These are phyloP conservation scores for Diaporthe citriasiana DNA, from an alignment of 2,329 filamentous ascomycete genomes.

Conservation along the genomic window DNA sequence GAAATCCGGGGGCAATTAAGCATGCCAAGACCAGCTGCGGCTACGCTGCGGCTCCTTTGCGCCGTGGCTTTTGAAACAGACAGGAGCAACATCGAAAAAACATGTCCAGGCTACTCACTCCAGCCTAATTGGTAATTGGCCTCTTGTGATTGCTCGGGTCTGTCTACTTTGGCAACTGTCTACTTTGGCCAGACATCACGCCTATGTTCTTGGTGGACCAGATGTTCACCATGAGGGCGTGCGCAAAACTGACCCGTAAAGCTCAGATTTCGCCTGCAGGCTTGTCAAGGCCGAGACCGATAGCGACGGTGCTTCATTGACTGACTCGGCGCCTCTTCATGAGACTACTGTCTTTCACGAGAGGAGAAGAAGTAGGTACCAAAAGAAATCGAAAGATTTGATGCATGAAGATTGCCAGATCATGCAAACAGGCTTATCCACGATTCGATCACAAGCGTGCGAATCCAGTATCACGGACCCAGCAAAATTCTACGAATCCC, in stretches of 20 bases:
- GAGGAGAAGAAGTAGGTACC: not conserved
- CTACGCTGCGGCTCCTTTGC: constrained; percentile 20
- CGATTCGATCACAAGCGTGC: not conserved
- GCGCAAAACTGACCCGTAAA: not conserved
- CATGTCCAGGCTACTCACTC: not conserved
- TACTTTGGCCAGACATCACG: not conserved
- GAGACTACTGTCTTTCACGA: not conserved
- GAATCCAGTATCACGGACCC: not conserved
- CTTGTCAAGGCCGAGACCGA: constrained; percentile 14
- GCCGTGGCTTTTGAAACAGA: constrained; percentile 6
- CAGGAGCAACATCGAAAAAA: not conserved
- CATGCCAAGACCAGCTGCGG: constrained; percentile 29
- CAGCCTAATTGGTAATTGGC: not conserved
- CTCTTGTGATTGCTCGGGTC: not conserved
- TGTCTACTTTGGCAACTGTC: not conserved
- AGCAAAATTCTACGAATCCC: not conserved
- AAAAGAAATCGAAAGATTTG: not conserved
- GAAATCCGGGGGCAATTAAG: constrained; percentile 16
- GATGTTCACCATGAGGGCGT: not conserved
- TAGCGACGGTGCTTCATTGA: not conserved
- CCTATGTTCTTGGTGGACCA: not conserved
- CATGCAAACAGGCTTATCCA: not conserved
- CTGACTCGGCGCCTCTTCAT: constrained; percentile 8
- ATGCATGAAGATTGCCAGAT: not conserved
- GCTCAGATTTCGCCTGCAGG: not conserved